Base-by-base conservation (phyloP, 495 filamentous ascomycete genomes). In the Amorphotheca resinae region DNA sequence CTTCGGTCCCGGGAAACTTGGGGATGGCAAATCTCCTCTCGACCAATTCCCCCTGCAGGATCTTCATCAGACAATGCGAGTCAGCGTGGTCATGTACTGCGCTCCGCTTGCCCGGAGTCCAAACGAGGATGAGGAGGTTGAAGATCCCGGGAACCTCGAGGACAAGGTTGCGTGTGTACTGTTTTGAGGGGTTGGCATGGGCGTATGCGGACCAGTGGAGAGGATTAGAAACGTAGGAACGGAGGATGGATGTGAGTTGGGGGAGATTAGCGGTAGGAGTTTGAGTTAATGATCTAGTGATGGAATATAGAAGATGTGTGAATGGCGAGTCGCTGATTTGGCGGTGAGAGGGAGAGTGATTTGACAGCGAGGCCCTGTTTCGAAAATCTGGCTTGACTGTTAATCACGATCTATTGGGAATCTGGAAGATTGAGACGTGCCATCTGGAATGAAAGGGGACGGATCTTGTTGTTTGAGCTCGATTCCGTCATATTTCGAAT, bases 121-220 rank as follows among this genome's bases (percentile, higher is more conserved):
- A 95, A n/a, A 94, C 88, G 9, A 95, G 71, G 15, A 95, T 75
- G 36, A 95, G 70, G 76, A 89, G 58, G 20, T 52, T 55, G 45
- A 54, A 54, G 6, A 54, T 8, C 4, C 44, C 48, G 4, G 52
- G 52, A 2, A 54, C 84, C 55, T 84, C 77, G 51, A 91, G 82
- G n/a, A 95, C 85, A 18, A 94, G 70, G 52, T 95, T 95, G 40
- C 88, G 63, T 0, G 88, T 95, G 59, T 93, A 95, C 4, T 68
- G 67, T 50, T 76, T 69, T 33, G 60, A 72, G 25, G 61, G 44
- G 56, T 93, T 77, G 8, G 62, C 70, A 41, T 85, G 58, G 7
- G 82, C 84, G 58, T 78, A 94, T 46, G 57, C 59, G n/a, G 63
- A 54, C 88, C 88, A 95, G 23, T 91, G 79, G 2, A 58, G 2